Percentiles rank a stretch among this genome's conserved stretches.
phyloP scores from a whole-genome alignment of 2,329 filamentous ascomycete genomes.

The Berkeleyomyces basicola region DNA sequence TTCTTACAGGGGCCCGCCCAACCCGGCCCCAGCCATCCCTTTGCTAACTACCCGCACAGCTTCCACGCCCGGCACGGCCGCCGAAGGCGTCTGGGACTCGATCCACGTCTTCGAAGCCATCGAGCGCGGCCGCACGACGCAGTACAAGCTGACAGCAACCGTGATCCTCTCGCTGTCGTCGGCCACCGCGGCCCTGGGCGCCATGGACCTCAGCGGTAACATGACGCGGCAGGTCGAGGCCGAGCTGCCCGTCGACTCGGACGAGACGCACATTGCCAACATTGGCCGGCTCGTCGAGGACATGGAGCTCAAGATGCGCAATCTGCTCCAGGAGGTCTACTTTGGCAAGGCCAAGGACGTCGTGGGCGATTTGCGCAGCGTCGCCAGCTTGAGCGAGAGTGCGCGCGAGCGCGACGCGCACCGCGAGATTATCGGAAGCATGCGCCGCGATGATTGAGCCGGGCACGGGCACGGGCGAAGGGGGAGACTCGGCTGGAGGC shows the following conservation, averaged over 20 bases:
- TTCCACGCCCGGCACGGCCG: constrained; percentile 46
- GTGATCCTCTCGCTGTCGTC: constrained; percentile 78
- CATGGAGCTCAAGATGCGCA: constrained; percentile 99
- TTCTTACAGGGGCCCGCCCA: background rate
- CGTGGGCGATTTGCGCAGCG: constrained; percentile 82
- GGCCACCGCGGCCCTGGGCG: constrained; percentile 43
- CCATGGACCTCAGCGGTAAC: constrained; percentile 87
- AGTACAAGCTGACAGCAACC: constrained; percentile 96
- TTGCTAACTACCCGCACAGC: constrained; percentile 27
- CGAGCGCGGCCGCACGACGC: constrained; percentile 76
- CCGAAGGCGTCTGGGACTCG: constrained; percentile 82
- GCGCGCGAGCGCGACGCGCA: constrained; percentile 74
- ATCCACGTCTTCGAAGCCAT: constrained; percentile 98
- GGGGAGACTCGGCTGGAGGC: background rate
- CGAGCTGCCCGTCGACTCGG: constrained; percentile 75
- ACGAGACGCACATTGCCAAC: constrained; percentile 89
- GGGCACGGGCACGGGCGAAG: background rate
- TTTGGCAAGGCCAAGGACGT: constrained; percentile 99
- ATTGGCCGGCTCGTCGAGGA: constrained; percentile 90
- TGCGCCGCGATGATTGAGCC: constrained; percentile 20
- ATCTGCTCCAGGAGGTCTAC: constrained; percentile 94
- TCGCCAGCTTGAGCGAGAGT: constrained; percentile 67
- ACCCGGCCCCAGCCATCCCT: background rate
- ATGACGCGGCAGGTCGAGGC: constrained; percentile 95
- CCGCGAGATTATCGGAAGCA: constrained; percentile 65